phyloP scores from a whole-genome alignment of 352 stramenopile genomes.

The Phytophthora tentaculata region DNA sequence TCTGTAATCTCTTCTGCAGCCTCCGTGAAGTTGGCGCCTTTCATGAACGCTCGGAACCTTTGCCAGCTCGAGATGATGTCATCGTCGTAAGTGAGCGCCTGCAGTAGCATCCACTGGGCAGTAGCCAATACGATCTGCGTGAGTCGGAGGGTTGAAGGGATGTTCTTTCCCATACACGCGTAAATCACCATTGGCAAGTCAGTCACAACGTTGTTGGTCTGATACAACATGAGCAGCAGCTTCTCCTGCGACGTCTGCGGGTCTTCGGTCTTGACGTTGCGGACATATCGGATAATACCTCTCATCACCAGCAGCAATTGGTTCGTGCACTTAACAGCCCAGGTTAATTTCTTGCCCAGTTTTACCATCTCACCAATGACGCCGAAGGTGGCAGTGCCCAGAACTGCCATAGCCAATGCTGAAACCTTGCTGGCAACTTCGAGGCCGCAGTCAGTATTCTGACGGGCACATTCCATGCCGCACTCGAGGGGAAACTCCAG shows the following conservation, averaged over 20 bases:
- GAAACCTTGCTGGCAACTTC: conserved; percentile 41
- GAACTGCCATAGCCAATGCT: conserved; percentile 33
- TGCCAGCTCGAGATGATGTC: conserved; percentile 23
- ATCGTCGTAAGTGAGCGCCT: conserved; percentile 16
- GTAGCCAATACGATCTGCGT: conserved; percentile 18
- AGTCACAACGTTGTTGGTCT: conserved; percentile 24
- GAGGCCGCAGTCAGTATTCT: conserved; percentile 41
- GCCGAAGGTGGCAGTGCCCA: conserved; percentile 39
- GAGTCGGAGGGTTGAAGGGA: conserved; percentile 14
- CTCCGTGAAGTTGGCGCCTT: conserved; percentile 27
- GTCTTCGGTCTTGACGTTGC: conserved; percentile 22
- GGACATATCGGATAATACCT: conserved; percentile 27
- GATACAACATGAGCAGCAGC: conserved; percentile 23
- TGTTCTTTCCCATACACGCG: conserved; percentile 21
- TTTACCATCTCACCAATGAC: conserved; percentile 40
- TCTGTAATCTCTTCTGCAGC: conserved; percentile 16
- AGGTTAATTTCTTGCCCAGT: conserved; percentile 22
- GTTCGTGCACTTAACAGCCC: conserved; percentile 19
- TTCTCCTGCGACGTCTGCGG: conserved; percentile 23
- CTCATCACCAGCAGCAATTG: conserved; percentile 19
- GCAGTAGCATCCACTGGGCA: conserved; percentile 18
- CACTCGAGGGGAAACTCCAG: conserved; percentile 54
- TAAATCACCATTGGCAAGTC: conserved; percentile 20
- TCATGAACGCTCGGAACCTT: conserved; percentile 18
- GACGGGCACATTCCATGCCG: conserved; percentile 49